A percentile compares a stretch with the other conserved stretches of the same genome.
Conservation (phyloP, 768 basidiomycete species). For the Podaxis pistillaris region DNA sequence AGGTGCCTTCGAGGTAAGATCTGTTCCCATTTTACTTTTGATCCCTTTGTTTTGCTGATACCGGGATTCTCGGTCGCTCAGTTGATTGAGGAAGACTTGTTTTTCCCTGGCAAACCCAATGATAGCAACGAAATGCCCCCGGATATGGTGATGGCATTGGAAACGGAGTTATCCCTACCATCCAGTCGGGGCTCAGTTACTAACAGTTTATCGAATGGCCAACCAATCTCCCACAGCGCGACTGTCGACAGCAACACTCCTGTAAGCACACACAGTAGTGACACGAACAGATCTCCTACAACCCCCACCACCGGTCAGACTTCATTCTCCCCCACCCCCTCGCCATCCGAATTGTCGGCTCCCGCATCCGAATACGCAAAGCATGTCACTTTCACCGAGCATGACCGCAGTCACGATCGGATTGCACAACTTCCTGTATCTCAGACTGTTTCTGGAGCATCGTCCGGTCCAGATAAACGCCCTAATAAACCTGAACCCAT, state of each 20-base stretch:
- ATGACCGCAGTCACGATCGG: not conserved
- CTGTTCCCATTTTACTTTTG: not conserved
- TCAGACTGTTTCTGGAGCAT: not conserved
- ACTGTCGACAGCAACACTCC: not conserved
- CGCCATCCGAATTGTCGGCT: not conserved
- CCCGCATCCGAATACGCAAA: not conserved
- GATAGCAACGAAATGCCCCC: conserved; percentile 31
- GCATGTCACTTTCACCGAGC: not conserved
- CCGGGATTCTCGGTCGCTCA: conserved; percentile 20
- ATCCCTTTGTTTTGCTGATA: not conserved
- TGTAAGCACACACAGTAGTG: not conserved
- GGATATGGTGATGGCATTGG: conserved; percentile 8
- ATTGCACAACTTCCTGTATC: not conserved
- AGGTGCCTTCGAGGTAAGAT: conserved; percentile 62
- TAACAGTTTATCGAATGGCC: not conserved
- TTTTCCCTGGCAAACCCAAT: conserved; percentile 57
- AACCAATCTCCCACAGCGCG: not conserved
- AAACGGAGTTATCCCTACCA: not conserved
- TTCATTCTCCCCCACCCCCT: not conserved
- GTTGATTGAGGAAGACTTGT: conserved; percentile 75
- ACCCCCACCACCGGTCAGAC: not conserved
- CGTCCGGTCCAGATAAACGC: too few species aligned
- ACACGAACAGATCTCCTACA: not conserved
- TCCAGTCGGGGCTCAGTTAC: not conserved
- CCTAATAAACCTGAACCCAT: not conserved